A percentile compares a stretch with the other conserved stretches of the same genome.
These are phyloP conservation scores for Raffaelea ambrosiae DNA, from an alignment of 2,329 filamentous ascomycete genomes.

Conservation along the genomic window DNA sequence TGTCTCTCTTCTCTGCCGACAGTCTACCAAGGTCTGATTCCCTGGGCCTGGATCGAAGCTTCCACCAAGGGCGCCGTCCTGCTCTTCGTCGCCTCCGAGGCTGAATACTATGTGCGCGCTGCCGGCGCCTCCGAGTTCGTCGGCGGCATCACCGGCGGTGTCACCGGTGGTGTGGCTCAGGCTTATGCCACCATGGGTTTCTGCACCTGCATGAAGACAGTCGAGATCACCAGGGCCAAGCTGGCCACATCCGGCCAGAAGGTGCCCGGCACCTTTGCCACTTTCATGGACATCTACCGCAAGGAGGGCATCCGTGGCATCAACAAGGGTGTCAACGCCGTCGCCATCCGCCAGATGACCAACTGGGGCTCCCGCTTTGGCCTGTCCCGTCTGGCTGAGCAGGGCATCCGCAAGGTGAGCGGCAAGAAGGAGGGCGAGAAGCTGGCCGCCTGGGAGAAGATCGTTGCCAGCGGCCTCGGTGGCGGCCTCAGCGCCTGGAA, in stretches of 20 bases:
- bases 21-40: constrained; percentile 99
- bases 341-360: constrained; percentile 97
- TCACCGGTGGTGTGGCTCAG: constrained; percentile 91
- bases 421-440: constrained; percentile 74
- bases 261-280: constrained; percentile 83
- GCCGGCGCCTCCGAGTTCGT: constrained; percentile 81
- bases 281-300: constrained; percentile 96
- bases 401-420: constrained; percentile 69
- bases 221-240: constrained; percentile 99
- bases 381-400: constrained; percentile 83
- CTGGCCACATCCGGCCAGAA: constrained; percentile 73
- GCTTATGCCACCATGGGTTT: constrained; percentile 99
- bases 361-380: constrained; percentile 99
- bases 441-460: constrained; percentile 76
- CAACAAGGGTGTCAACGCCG: constrained; percentile 97
- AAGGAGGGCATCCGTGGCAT: constrained; percentile 90
- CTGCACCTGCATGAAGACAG: constrained; percentile 99
- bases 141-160: constrained; percentile 81
- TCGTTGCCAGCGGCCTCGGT: constrained; percentile 75
- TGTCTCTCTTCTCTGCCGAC: constrained; percentile 9
- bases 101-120: constrained; percentile 84
- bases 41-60: constrained; percentile 99
- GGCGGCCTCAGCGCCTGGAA: constrained; percentile 98
- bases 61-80: constrained; percentile 98
- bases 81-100: constrained; percentile 97